Percentiles rank a stretch among this genome's conserved stretches.
These are phyloP conservation scores for Zoysia pacifica DNA, from an alignment of 176 grass and related monocot genomes.

Conservation along the genomic window DNA sequence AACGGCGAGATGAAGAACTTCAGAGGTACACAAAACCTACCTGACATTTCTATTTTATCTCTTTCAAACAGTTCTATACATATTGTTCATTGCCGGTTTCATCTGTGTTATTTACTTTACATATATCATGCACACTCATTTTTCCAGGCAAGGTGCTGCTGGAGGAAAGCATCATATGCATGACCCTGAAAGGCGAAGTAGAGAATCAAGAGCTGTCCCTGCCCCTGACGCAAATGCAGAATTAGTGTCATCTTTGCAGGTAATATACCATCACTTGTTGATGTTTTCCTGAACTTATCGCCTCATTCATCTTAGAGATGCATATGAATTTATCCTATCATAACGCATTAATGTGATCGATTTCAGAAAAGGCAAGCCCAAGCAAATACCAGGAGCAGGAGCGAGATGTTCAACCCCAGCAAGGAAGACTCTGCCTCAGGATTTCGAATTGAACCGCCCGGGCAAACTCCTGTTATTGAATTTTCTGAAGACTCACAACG, in stretches of 20 bases:
- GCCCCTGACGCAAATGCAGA: constrained; percentile 99
- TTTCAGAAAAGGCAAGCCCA: constrained; percentile 80
- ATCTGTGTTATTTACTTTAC: background rate
- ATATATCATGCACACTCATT: constrained; percentile 6
- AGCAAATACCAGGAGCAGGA: constrained; percentile 71
- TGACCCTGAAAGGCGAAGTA: constrained; percentile 60
- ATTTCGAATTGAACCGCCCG: constrained; percentile 85
- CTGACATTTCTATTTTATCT: constrained; percentile 23
- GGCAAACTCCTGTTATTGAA: constrained; percentile 51
- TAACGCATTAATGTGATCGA: constrained; percentile 27
- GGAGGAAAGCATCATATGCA: constrained; percentile 62
- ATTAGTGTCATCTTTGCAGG: constrained; percentile 88
- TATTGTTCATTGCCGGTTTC: too few relatives aligned
- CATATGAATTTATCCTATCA: background rate
- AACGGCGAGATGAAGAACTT: constrained; percentile 81
- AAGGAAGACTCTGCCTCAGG: constrained; percentile 86
- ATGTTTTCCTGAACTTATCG: constrained; percentile 14
- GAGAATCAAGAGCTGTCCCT: constrained; percentile 86
- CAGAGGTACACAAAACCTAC: constrained; percentile 58
- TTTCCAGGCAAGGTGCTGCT: constrained; percentile 64
- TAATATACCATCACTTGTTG: constrained; percentile 39
- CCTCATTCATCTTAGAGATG: constrained; percentile 19
- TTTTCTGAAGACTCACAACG: constrained; percentile 42
- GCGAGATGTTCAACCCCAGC: constrained; percentile 85
- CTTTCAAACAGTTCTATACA: too few relatives aligned